Evolutionary conservation across 2,329 filamentous ascomycete genomes (phyloP), one percentile per base, ranked within the genome.

Genomic region (Penicillium sclerotiorum): DNA sequence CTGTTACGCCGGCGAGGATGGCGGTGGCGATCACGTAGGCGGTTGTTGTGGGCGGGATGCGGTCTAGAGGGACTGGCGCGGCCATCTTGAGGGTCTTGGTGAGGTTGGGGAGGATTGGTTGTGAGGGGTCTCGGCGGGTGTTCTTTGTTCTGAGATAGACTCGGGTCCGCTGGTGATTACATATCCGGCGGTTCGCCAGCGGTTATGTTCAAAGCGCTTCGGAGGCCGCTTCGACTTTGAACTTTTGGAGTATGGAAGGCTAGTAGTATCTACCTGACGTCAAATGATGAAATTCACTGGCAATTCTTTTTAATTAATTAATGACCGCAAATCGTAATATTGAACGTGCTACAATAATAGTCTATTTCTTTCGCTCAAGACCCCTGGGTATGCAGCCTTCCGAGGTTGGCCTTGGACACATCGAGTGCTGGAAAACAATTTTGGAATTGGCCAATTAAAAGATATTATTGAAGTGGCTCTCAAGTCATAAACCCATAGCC

Each of bases 1-100:
- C 92, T 1, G 84, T 81, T 46, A 94, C 69, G 59, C 89, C 85
- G 55, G 87, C 82, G 49, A 93, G 75, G 55, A 95, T 81, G 57
- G 86, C 85, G 15, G 89, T 91, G 47, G 86, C 84, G 55, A 93
- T 74, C 38, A 91, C 77, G 50, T 91, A 78, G 53, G 83, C 81
- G 12, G 75, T 72, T 11, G 78, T 79, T 4, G 80, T 81, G 2
- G 82, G 79, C 12, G 79, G 73, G 20, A 73, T 49, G 27, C 67
- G 69, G 27, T 79, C 72, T 21, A 69, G 22, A 3, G 67, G 45
- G 27, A 61, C 50, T 17, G 63, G 58, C 8, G 63, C 63, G 17
- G 69, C 58, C 69, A 72, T 72, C 47, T 36, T 52, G 32, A 8
- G 25, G 6, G 5, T 17, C 15, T 21, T 8, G 36, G 35, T 32